Evolutionary conservation across 768 basidiomycete genomes (phyloP).

Genomic region (Pilatotrama ljubarskyi): DNA sequence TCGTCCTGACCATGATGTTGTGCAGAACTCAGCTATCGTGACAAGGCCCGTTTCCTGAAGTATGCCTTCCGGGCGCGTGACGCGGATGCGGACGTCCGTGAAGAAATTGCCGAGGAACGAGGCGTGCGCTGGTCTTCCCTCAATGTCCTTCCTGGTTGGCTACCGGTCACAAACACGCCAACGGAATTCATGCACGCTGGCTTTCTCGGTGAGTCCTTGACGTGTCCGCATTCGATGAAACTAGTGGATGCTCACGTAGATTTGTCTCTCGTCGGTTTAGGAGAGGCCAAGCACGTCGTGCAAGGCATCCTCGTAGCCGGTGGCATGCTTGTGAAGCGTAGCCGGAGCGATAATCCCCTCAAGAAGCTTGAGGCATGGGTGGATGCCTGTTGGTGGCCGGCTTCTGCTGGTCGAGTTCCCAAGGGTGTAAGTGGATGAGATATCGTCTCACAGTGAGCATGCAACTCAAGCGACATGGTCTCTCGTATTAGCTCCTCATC

Average conservation of each 20-base stretch:
- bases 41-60: not conserved
- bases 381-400: not conserved
- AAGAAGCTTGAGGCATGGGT: not conserved
- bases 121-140: not conserved
- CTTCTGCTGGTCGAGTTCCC: not conserved
- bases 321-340: not conserved
- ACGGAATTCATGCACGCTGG: slow-evolving; percentile 2
- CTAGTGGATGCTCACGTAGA: not conserved
- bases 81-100: not conserved
- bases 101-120: not conserved
- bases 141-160: not conserved
- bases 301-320: not conserved
- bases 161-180: not conserved
- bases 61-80: not conserved
- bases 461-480: no score
- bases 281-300: slow-evolving; percentile 3
- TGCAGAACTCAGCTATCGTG: not conserved
- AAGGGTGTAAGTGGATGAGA: not conserved
- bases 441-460: no score
- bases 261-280: no score
- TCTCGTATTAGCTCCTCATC: not conserved
- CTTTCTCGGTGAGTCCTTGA: not conserved
- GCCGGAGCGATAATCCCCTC: not conserved
- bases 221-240: not conserved
- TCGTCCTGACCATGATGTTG: no score